A percentile compares a stretch with the other conserved stretches of the same genome.
phyloP scores from a whole-genome alignment of 1,284 basidiomycete species.

The Singerocomus inundabilis region DNA sequence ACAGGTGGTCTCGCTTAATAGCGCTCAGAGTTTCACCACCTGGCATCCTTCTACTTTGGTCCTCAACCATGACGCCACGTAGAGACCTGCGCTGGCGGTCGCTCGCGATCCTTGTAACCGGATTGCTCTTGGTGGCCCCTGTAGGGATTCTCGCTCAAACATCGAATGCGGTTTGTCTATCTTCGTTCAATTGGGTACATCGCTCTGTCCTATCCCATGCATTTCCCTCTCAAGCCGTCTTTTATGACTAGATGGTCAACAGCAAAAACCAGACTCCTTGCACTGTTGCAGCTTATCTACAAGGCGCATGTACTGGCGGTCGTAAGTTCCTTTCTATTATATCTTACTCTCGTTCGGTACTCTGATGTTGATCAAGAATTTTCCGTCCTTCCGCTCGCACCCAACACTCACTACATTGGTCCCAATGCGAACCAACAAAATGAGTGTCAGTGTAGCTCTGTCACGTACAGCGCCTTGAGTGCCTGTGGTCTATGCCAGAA shows the following conservation, averaged over 20 bases:
- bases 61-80: slow-evolving; percentile 10
- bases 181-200: slow-evolving; percentile 28
- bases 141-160: slow-evolving; percentile 20
- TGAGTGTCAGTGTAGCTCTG: slow-evolving; percentile 33
- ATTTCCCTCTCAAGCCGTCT: not conserved
- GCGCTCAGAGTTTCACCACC: not conserved
- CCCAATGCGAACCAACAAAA: slow-evolving; percentile 19
- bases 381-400: slow-evolving; percentile 16
- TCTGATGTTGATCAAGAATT: slow-evolving; percentile 24
- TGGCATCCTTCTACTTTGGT: not conserved
- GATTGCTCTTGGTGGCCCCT: slow-evolving; percentile 16
- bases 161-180: slow-evolving; percentile 17
- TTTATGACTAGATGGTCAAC: slow-evolving; percentile 32
- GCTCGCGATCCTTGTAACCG: slow-evolving; percentile 17
- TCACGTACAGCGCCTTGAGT: slow-evolving; percentile 34
- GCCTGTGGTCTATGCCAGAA: slow-evolving; percentile 38
- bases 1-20: not conserved
- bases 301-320: slow-evolving; percentile 30
- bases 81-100: slow-evolving; percentile 9
- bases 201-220: not conserved
- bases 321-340: slow-evolving; percentile 23
- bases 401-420: slow-evolving; percentile 19
- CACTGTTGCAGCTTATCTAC: slow-evolving; percentile 33
- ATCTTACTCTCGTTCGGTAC: not conserved
- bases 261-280: slow-evolving; percentile 36